Base-by-base conservation (phyloP, 2,329 filamentous ascomycete genomes). In the Thelonectria olida region DNA sequence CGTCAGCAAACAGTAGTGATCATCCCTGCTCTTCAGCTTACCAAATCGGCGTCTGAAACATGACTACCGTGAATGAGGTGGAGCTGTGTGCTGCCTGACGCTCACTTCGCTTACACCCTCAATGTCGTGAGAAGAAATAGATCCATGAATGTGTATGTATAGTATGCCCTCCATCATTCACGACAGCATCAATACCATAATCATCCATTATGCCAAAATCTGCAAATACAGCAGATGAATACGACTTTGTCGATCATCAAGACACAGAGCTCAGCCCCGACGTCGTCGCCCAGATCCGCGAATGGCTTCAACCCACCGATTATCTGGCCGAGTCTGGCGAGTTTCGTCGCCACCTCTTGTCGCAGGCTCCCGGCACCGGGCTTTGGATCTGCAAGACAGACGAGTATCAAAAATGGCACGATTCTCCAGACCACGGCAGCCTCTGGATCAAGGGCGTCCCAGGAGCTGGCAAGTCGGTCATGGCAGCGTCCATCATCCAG, bases 281-380 rank as follows among this genome's bases (percentile, higher is more conserved):
- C 22, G 7, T 41, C 2, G n/a, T 71, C 25, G 59, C 56, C 15
- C 10, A 54, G 12, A 48, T 71, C 27, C 63, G 67, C n/a, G 45
- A 68, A 9, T 73, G 72, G 72, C 68, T 74, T 2, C 60, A 73
- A 25, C 72, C 72, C 0, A 74, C 70, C 2, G 69, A 74, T 25
- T 74, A 73, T 28, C 61, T 71, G 2, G 66, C 68, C 2, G 69
- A 70, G 1, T 70, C 67, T 4, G 64, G 69, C 15, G 72, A 74
- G 31, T 73, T 67, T 38, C 66, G 65, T 2, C 66, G 68, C 5
- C 72, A 74, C 44, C 57, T 72, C 0, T 34, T 61, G 2, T 70
- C 70, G 1, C 65, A 71, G 28, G 63, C 69, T 7, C 71, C 71
- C 3, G 69, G 70, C 0, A 74, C 72, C 3, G 72, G 71, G 0